Conservation (phyloP, 2,329 filamentous ascomycete genomes). For the Colletotrichum destructivum region DNA sequence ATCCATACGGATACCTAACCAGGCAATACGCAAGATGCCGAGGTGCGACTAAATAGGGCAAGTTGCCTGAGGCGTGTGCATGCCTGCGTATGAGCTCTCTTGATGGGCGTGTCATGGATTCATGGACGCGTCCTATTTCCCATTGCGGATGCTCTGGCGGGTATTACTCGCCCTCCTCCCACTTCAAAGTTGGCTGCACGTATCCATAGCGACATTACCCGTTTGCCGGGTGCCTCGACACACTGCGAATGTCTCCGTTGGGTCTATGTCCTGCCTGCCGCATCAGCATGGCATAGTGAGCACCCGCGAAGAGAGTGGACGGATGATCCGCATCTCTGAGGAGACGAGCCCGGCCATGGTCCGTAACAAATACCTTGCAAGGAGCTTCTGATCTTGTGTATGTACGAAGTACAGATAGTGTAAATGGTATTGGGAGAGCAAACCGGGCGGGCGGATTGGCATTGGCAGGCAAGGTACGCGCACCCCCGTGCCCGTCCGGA, state of each 20-base stretch:
- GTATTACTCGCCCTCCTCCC: neutral
- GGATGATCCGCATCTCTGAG: constrained; percentile 27
- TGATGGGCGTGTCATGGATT: neutral
- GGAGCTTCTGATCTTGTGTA: neutral
- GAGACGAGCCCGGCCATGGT: constrained; percentile 20
- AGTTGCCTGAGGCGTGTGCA: constrained; percentile 14
- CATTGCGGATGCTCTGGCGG: neutral
- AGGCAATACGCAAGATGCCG: constrained; percentile 5
- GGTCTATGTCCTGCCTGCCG: constrained; percentile 9
- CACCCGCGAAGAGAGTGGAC: constrained; percentile 15
- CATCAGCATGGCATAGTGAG: neutral
- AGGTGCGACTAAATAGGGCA: constrained; percentile 23
- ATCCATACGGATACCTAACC: no score
- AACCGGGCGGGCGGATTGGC: constrained; percentile 28
- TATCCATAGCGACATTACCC: neutral
- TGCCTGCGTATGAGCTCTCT: neutral
- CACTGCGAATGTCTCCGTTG: neutral
- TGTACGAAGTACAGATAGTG: neutral
- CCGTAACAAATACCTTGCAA: constrained; percentile 20
- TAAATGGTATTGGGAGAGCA: neutral
- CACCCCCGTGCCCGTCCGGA: constrained; percentile 20
- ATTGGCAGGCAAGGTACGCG: constrained; percentile 25
- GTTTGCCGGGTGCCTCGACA: neutral
- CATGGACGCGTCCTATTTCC: neutral
- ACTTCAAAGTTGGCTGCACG: neutral